Evolutionary conservation across 768 basidiomycete genomes (phyloP).

Genomic region (Infundibulicybe gibba): DNA sequence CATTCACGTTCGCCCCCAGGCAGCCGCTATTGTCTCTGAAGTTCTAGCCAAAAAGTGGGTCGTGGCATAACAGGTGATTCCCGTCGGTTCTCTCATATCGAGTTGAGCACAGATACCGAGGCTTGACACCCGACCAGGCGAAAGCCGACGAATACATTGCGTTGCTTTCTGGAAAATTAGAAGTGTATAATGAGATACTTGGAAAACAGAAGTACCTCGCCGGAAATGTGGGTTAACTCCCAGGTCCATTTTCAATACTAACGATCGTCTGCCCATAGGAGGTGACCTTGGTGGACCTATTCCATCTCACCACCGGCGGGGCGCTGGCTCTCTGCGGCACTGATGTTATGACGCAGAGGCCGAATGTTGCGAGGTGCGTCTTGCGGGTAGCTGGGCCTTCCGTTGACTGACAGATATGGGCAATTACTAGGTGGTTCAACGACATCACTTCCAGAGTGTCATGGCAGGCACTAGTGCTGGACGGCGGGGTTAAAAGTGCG

Average conservation of each 20-base stretch:
- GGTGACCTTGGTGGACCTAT: slow-evolving; percentile 35
- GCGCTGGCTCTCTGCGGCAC: slow-evolving; percentile 10
- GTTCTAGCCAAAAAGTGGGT: slow-evolving; percentile 42
- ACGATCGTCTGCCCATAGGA: slow-evolving; percentile 12
- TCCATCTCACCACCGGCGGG: slow-evolving; percentile 31
- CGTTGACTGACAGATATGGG: background rate
- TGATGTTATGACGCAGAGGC: slow-evolving; percentile 23
- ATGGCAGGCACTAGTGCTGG: slow-evolving; percentile 25
- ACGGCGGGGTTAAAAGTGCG: too few relatives aligned
- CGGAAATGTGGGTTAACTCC: slow-evolving; percentile 33
- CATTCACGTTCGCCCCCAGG: slow-evolving; percentile 37
- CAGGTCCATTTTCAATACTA: background rate
- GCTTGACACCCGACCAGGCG: slow-evolving; percentile 10
- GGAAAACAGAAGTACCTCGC: slow-evolving; percentile 41
- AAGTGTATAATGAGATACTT: slow-evolving; percentile 42
- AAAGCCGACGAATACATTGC: slow-evolving; percentile 15
- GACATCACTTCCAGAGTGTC: slow-evolving; percentile 39
- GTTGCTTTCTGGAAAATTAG: slow-evolving; percentile 27
- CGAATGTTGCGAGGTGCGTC: slow-evolving; percentile 36
- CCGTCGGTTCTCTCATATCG: too few relatives aligned
- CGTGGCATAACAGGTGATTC: background rate
- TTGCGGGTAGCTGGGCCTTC: background rate
- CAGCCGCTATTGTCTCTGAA: slow-evolving; percentile 30
- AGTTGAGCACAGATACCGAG: background rate
- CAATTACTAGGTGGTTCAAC: slow-evolving; percentile 42